A percentile compares a stretch with the other conserved stretches of the same genome.
These are phyloP conservation scores for Talaromyces sp. DNA, from an alignment of 2,329 filamentous ascomycete species.

Conservation along the genomic window DNA sequence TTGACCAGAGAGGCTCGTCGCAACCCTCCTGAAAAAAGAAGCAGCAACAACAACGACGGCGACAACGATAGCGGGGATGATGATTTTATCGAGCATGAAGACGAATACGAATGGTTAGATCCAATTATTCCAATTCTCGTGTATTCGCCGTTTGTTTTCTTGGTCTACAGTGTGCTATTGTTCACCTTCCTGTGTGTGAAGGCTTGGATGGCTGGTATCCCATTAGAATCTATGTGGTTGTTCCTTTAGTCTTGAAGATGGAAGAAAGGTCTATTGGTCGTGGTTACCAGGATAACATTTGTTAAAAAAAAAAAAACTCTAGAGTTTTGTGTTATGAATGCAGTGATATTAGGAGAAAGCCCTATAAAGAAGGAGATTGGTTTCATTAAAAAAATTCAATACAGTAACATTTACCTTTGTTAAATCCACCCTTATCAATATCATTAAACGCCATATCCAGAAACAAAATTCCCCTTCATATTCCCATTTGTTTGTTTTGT, in stretches of 20 bases:
- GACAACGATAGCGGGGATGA: not conserved
- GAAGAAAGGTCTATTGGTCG: rapidly evolving
- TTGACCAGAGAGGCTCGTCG: not conserved
- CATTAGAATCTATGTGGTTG: not conserved
- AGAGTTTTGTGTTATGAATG: not conserved
- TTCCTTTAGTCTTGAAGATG: not conserved
- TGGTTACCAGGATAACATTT: not conserved
- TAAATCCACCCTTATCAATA: not conserved
- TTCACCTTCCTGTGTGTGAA: not conserved
- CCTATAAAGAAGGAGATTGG: not conserved
- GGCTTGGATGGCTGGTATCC: not conserved
- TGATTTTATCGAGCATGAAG: not conserved
- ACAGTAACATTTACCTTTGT: not conserved
- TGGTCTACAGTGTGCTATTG: not conserved
- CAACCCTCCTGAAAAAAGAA: not conserved
- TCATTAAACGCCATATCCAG: not conserved
- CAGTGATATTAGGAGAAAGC: not conserved
- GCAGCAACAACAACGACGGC: not conserved
- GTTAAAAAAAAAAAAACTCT: no score
- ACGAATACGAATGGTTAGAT: not conserved
- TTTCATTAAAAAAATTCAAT: not conserved
- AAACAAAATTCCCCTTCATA: not conserved
- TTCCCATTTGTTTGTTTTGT: not conserved
- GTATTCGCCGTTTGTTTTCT: not conserved
- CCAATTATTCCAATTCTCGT: not conserved